phyloP scores from a whole-genome alignment of 2,329 filamentous ascomycete genomes.

The Xylariomycetidae sp. region DNA sequence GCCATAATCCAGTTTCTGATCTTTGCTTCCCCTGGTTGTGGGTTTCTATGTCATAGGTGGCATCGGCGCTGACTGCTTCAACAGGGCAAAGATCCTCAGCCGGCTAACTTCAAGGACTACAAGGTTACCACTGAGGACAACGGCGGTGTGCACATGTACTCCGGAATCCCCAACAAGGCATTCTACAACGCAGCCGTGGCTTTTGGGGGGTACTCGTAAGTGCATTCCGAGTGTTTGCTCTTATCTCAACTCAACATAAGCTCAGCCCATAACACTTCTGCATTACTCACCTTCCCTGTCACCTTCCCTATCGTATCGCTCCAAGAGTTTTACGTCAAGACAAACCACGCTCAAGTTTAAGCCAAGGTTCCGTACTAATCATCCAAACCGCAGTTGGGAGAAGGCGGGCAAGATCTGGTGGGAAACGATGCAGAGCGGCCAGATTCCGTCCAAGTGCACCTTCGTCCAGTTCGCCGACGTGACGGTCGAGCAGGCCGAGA shows the following conservation, averaged over 20 bases:
- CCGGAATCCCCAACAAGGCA: conserved; percentile 54
- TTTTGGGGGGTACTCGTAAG: conserved; percentile 41
- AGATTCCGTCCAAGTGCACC: conserved; percentile 34
- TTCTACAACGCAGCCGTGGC: conserved; percentile 45
- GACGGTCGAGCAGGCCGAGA: conserved; percentile 41
- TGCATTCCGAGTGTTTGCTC: too few species aligned
- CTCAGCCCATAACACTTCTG: background rate
- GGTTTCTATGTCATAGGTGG: background rate
- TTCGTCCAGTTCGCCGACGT: conserved; percentile 46
- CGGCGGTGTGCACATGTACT: conserved; percentile 51
- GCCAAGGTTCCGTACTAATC: background rate
- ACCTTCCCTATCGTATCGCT: background rate
- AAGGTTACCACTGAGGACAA: conserved; percentile 38
- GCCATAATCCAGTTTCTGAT: conserved; percentile 22
- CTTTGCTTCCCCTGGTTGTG: background rate
- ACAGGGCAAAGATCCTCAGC: conserved; percentile 47
- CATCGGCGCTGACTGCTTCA: conserved; percentile 22
- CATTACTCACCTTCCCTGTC: background rate
- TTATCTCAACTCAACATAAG: too few species aligned
- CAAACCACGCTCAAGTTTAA: background rate
- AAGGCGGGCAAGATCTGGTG: conserved; percentile 51
- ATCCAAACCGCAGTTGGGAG: conserved; percentile 39
- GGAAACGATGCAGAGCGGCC: conserved; percentile 41
- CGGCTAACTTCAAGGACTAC: conserved; percentile 39
- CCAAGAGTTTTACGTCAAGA: too few species aligned